Percentiles rank a stretch among this genome's conserved stretches.
These are phyloP conservation scores for Jimgerdemannia lactiflua DNA, from an alignment of 192 early-diverging fungal species.

Conservation along the genomic window DNA sequence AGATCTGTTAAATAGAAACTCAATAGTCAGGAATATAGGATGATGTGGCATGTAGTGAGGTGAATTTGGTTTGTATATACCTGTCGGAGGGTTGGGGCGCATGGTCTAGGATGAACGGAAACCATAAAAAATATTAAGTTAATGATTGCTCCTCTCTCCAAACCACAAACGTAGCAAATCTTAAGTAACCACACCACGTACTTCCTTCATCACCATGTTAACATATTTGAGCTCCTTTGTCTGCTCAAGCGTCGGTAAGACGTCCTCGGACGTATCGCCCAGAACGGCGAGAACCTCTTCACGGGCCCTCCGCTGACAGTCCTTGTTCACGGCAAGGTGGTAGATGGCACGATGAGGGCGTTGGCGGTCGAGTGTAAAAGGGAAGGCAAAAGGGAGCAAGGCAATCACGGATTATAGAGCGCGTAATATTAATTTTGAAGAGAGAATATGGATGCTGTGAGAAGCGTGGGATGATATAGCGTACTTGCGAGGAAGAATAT, in stretches of 20 bases:
- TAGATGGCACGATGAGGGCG: constrained; percentile 36
- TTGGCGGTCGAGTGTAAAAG: constrained; percentile 9
- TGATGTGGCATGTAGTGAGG: too few relatives aligned
- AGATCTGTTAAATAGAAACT: too few relatives aligned
- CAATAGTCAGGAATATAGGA: too few relatives aligned
- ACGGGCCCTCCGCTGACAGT: constrained; percentile 44
- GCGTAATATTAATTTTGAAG: constrained; percentile 40
- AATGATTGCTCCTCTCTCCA: too few relatives aligned
- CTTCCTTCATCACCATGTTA: constrained; percentile 46
- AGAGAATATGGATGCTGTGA: constrained; percentile 23
- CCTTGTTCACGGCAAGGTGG: constrained; percentile 39
- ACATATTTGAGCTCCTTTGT: constrained; percentile 48
- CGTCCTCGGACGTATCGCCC: constrained; percentile 45
- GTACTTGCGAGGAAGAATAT: constrained; percentile 16
- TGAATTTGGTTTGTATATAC: too few relatives aligned
- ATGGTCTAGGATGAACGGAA: background rate
- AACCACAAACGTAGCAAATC: background rate
- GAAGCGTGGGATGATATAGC: too few relatives aligned
- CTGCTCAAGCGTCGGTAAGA: constrained; percentile 49
- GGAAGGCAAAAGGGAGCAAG: constrained; percentile 25
- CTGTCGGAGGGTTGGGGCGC: background rate
- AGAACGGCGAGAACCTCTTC: constrained; percentile 44
- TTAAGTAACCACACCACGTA: background rate
- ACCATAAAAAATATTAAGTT: background rate
- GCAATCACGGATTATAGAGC: constrained; percentile 45